phyloP scores from a whole-genome alignment of 2,329 filamentous ascomycete genomes.

The Ophiosphaerella korrae region DNA sequence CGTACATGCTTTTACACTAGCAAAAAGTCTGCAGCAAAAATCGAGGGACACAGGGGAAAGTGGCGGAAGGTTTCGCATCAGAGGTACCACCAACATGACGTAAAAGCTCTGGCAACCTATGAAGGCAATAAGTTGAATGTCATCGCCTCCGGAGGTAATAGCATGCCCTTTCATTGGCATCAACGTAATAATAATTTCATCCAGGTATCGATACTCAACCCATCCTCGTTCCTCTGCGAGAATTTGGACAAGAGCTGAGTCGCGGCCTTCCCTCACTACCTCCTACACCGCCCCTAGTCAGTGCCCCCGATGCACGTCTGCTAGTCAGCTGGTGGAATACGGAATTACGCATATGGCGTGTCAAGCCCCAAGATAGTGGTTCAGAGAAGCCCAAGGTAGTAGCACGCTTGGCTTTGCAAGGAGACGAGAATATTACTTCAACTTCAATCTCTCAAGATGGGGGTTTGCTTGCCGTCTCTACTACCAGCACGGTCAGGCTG shows the following conservation, averaged over 20 bases:
- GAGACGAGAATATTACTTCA: constrained; percentile 82
- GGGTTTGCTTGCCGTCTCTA: constrained; percentile 75
- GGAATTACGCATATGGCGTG: constrained; percentile 81
- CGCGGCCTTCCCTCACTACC: constrained; percentile 82
- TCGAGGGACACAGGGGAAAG: constrained; percentile 49
- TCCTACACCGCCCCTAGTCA: constrained; percentile 74
- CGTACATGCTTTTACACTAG: constrained; percentile 79
- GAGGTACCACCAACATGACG: constrained; percentile 89
- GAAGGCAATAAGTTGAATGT: constrained; percentile 84
- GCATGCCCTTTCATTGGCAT: neutral
- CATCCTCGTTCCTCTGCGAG: constrained; percentile 77
- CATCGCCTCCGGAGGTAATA: constrained; percentile 83
- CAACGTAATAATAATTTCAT: neutral
- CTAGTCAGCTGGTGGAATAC: constrained; percentile 92
- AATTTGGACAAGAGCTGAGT: constrained; percentile 79
- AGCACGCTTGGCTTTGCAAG: constrained; percentile 48
- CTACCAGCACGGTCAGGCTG: constrained; percentile 73
- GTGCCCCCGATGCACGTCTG: constrained; percentile 73
- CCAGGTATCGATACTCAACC: constrained; percentile 84
- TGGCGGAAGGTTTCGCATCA: constrained; percentile 89
- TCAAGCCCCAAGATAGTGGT: constrained; percentile 56
- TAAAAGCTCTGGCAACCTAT: constrained; percentile 91
- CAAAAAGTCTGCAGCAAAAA: constrained; percentile 26
- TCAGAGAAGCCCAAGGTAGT: constrained; percentile 51
- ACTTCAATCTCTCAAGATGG: constrained; percentile 74